Base-by-base conservation (phyloP, 2,329 filamentous ascomycete genomes). In the Fusarium sp. region DNA sequence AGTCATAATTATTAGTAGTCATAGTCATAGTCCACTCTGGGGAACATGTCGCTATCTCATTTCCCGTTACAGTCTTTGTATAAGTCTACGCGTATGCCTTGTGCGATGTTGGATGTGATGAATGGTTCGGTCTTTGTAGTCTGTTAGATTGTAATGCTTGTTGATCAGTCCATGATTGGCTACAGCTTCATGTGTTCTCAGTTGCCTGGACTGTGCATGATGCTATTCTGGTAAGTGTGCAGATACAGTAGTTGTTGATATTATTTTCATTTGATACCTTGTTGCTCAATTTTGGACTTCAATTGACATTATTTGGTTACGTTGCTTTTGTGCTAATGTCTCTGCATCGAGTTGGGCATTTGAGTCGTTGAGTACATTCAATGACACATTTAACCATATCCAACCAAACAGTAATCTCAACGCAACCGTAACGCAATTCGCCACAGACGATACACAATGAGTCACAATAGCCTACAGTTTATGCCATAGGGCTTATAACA, bases 11-110 rank as follows among this genome's bases (percentile, higher is more conserved):
- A 31, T 31, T 31, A 31, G 31, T 20, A n/a, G 22, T 41, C 39
- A 55, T 35, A 28, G 35, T 55, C 28, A 31, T n/a, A 28, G 20
- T 39, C 20, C 24, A 61, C 36, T 73, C 72, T 59, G 68, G 68
- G 68, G 71, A 69, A 66, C 39, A 22, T 68, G 48, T 59, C 33
- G 24, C 17, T 26, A 36, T 26, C 24, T 24, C 33, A 17, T 35
- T 47, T 57, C 18, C 31, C 14, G 36, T 38, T 45, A 39, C 39
- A 17, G 9, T 18, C 20, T 14, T 33, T 59, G 33, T 35, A 26
- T 36, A 15, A 11, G 18, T n/a, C 9, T 26, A 48, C 13, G 22
- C 33, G 18, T 39, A 22, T 22, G 35, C n/a, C 15, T 65, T 20
- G 44, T 41, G 36, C 24, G 26, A 18, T 35, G 26, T n/a, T 35